These are phyloP conservation scores for Cryptococcus jaspeensis DNA, from an alignment of 1,284 basidiomycete genomes.

Conservation along the genomic window DNA sequence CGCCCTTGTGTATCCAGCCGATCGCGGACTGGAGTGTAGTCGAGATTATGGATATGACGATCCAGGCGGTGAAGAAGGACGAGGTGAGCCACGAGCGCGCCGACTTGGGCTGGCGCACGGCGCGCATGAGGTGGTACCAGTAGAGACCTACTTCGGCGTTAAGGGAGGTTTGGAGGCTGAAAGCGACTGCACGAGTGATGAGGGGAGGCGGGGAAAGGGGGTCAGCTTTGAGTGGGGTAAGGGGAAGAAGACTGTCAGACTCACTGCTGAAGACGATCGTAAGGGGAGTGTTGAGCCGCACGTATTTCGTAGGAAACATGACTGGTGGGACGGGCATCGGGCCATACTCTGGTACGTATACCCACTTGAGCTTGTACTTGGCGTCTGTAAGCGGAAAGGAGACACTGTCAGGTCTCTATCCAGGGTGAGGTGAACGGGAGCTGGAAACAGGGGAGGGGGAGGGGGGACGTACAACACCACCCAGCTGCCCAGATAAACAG, in stretches of 20 bases:
- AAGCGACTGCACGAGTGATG: slow-evolving; percentile 19
- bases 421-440: neutral
- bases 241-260: slow-evolving; percentile 1
- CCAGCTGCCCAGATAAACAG: slow-evolving; percentile 24
- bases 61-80: slow-evolving; percentile 33
- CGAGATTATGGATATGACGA: slow-evolving; percentile 19
- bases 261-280: slow-evolving; percentile 23
- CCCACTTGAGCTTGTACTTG: slow-evolving; percentile 30
- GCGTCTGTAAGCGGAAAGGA: slow-evolving; percentile 11
- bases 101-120: slow-evolving; percentile 25
- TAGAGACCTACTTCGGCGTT: slow-evolving; percentile 38
- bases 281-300: slow-evolving; percentile 14
- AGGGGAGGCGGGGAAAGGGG: no score
- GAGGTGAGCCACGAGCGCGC: slow-evolving; percentile 29
- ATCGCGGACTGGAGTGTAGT: slow-evolving; percentile 14
- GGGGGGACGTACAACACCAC: slow-evolving; percentile 17
- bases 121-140: slow-evolving; percentile 38
- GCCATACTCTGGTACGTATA: slow-evolving; percentile 18
- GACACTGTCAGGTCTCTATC: no score
- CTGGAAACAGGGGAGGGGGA: no score
- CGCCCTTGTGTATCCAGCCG: slow-evolving; percentile 21
- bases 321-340: slow-evolving; percentile 21
- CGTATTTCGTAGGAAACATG: slow-evolving; percentile 20
- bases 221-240: neutral
- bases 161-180: slow-evolving; percentile 28